Conservation (phyloP, 1,284 basidiomycete genomes). For the Tilletia caries region DNA sequence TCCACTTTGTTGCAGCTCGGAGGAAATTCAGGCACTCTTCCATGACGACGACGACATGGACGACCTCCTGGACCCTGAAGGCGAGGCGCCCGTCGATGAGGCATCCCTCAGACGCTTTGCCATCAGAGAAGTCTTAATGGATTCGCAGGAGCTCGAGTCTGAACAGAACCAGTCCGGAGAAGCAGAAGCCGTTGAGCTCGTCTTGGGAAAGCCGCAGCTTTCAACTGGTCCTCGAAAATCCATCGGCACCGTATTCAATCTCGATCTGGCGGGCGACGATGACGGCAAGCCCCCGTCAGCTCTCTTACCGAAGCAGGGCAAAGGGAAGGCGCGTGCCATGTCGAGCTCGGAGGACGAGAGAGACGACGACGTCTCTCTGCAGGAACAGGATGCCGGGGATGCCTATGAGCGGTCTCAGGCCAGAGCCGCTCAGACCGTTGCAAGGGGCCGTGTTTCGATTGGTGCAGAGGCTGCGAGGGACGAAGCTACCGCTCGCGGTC, state of each 20-base stretch:
- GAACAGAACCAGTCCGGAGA: neutral
- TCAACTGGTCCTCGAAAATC: too few species aligned
- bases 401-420: neutral
- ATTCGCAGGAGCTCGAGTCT: neutral
- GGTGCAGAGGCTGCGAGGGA: neutral
- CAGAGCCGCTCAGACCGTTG: neutral
- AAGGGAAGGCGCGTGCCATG: neutral
- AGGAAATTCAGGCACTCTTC: neutral
- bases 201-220: too few species aligned
- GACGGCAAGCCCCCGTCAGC: neutral
- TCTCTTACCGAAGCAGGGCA: neutral
- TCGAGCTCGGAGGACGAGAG: neutral
- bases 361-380: neutral
- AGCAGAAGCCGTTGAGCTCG: too few species aligned
- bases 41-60: neutral
- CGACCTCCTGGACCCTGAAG: too few species aligned
- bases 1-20: neutral
- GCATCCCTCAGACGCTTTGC: neutral
- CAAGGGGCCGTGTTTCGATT: neutral
- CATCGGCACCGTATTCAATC: too few species aligned
- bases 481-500: neutral
- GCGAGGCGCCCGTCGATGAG: neutral
- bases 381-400: neutral
- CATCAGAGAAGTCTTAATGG: neutral
- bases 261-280: constrained; percentile 2